A percentile compares a stretch with the other conserved stretches of the same genome.
phyloP scores from a whole-genome alignment of 306 rosid species.

The Citrullus mucosospermus region DNA sequence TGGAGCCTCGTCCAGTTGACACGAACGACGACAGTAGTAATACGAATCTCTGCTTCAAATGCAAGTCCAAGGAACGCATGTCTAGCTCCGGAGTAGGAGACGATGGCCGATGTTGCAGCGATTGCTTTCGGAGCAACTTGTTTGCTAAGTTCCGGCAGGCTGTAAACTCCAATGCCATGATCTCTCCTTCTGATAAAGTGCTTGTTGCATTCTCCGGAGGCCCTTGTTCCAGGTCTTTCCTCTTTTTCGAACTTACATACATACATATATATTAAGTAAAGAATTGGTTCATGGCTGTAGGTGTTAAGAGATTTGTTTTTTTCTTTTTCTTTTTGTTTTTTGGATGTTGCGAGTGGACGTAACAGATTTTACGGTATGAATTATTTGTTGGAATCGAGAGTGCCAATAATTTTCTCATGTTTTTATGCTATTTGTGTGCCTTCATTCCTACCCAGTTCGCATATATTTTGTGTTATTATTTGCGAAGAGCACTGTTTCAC shows the following conservation, averaged over 20 bases:
- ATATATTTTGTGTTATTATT: too few species aligned
- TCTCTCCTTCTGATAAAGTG: slow-evolving; percentile 68
- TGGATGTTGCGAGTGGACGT: background rate
- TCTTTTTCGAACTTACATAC: background rate
- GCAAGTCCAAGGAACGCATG: slow-evolving; percentile 58
- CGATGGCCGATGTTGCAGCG: slow-evolving; percentile 55
- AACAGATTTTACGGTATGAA: background rate
- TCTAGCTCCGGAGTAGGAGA: slow-evolving; percentile 39
- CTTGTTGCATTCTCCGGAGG: slow-evolving; percentile 97
- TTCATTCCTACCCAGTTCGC: too few species aligned
- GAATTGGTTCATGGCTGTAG: too few species aligned
- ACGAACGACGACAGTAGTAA: background rate
- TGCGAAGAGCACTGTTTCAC: too few species aligned
- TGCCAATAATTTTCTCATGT: background rate
- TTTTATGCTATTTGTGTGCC: background rate
- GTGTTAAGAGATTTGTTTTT: too few species aligned
- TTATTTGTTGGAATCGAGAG: background rate
- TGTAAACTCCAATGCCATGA: slow-evolving; percentile 75
- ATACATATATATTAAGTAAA: too few species aligned
- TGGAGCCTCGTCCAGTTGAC: background rate
- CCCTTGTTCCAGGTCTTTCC: slow-evolving; percentile 63
- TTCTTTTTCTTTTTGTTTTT: too few species aligned
- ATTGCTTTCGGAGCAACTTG: slow-evolving; percentile 62
- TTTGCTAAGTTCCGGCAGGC: slow-evolving; percentile 76
- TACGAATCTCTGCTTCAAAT: slow-evolving; percentile 47